Evolutionary conservation across 345 rosid genomes (phyloP), one percentile per base, ranked within the genome.

Genomic region (Citropsis articulata): DNA sequence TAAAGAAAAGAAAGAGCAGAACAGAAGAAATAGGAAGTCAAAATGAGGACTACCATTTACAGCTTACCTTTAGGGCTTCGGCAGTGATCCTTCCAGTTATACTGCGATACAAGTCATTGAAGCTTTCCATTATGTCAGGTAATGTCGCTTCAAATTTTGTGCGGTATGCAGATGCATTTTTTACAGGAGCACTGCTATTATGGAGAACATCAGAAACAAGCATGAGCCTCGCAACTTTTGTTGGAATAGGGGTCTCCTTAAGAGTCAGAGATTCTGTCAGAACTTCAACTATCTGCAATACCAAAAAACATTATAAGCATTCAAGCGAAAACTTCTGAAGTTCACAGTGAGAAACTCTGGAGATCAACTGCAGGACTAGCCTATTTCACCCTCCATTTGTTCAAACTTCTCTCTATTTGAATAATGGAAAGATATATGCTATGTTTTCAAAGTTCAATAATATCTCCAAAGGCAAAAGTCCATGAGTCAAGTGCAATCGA

Each of bases 111-210:
- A 94, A 81, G 81, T 97, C 99, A 85, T 93, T 97, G 84, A 97
- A 97, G 84, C 99, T 97, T 86, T 97, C 99, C 98, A 94, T 91
- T 81, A 97, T 87, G 80, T 97, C 98, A 9, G 98, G 97, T 66
- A 97, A 81, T 5, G 94, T 87, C 66, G 94, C 93, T 85, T 97
- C 99, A 77, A 97, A 97, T 85, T 93, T 97, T 57, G 99, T 94
- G 72, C 99, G 94, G 85, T 94, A 97, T 36, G 99, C 98, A 82
- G 99, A 97, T 75, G 99, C 98, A 91, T 97, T 97, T 86, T 97
- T 94, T 19, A 97, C 98, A 78, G 96, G 96, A 82, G 98, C 98
- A 78, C 99, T 94, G 80, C 99, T 94, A 75, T 97, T 97, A 81
- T 93, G 98, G 64, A 97, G 98, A 75, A 97, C 84, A 74, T 94